phyloP scores from a whole-genome alignment of 2,329 filamentous ascomycete species.

The Penicillium sp. region DNA sequence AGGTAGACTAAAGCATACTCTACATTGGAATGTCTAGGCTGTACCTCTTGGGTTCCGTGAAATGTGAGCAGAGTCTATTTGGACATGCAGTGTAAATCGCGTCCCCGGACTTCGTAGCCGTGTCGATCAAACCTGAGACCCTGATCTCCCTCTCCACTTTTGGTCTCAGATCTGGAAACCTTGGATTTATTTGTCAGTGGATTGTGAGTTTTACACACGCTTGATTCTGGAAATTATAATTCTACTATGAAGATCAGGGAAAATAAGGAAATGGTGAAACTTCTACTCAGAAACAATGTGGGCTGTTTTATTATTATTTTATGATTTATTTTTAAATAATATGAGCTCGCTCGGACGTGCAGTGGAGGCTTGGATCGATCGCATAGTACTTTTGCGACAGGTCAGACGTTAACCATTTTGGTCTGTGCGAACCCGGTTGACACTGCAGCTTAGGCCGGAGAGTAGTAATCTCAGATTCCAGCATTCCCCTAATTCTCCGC shows the following conservation, averaged over 20 bases:
- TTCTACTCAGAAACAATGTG: background rate
- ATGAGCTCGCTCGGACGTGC: conserved; percentile 13
- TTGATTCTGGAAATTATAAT: background rate
- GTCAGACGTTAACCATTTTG: conserved; percentile 11
- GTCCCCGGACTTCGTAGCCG: conserved; percentile 11
- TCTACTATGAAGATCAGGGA: background rate
- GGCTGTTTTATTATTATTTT: background rate
- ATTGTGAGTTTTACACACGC: background rate
- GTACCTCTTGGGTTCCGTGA: conserved; percentile 22
- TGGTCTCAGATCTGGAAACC: conserved; percentile 1
- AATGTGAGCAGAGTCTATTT: conserved; percentile 30
- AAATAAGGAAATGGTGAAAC: too few species aligned
- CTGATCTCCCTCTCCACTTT: conserved; percentile 6
- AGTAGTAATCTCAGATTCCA: conserved; percentile 11
- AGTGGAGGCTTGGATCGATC: conserved; percentile 13
- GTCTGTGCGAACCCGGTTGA: conserved; percentile 27
- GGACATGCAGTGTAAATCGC: conserved; percentile 21
- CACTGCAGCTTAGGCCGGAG: conserved; percentile 17
- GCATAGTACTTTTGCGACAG: conserved; percentile 15
- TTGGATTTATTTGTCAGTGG: background rate
- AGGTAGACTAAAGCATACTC: conserved; percentile 4
- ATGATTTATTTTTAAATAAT: background rate
- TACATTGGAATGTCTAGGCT: conserved; percentile 23
- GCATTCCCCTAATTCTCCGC: conserved; percentile 9
- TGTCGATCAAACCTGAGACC: conserved; percentile 8